Evolutionary conservation across 768 basidiomycete species (phyloP), one percentile per base, ranked within the genome.

Genomic region (Leccinum barrowsii): DNA sequence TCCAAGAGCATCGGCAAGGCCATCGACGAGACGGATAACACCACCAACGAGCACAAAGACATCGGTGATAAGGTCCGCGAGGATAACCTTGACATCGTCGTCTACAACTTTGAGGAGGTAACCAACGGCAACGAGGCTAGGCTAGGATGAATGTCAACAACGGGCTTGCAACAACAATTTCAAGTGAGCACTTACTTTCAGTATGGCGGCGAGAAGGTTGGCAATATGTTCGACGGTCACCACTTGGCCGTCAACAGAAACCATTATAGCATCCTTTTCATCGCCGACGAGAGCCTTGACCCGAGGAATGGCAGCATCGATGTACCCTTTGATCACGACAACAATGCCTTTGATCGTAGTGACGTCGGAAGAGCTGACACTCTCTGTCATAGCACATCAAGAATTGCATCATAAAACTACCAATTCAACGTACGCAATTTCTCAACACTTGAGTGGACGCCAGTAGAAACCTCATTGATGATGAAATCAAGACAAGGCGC

Each of bases 141-240:
- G 28, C 73, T 75, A 44, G 8, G 4, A 46, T 10, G 10, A 17
- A 28, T 26, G 7, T 61, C 7, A 56, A 50, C 8, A 56, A 50
- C 2, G 5, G 21, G 1, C 7, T 40, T 37, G 11, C n/a, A 4
- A 48, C 19, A 1, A 17, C n/a, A 22, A 12, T 22, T 19, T 5
- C 6, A n/a, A 1, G 22, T 12, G 24, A 10, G 35, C 3, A 64
- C 67, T 28, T 42, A 75, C 72, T 17, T 42, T 52, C 6, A 74
- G 8, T 22, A 68, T 57, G 26, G 12, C 55, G 19, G 59, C 67
- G 54, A 77, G 54, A 46, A 72, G 44, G 34, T 49, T 2, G 3
- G 68, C 70, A 30, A 77, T 52, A 3, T 63, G 62, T 2, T 58
- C 13, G 21, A 75, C 69, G 6, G 69, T 68, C 64, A 74, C 44